Base-by-base conservation (phyloP, 441 rosid genomes). In the Arabidopsis lyrata region DNA sequence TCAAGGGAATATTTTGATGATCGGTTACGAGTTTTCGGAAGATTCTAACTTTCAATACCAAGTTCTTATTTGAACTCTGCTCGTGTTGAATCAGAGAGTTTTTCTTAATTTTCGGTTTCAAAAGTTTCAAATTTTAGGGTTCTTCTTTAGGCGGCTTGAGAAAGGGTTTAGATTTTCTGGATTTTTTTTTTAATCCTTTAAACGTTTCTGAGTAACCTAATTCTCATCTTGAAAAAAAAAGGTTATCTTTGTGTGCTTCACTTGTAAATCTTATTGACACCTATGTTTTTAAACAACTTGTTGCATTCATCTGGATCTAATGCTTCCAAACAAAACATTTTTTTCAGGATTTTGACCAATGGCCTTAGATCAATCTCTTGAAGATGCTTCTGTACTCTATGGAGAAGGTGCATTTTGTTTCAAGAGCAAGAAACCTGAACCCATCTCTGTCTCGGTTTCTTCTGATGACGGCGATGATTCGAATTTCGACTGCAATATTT, bases 401-500 rank as follows among this genome's bases (percentile, higher is more conserved):
- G 44, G 83, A 71, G 69, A 83, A 81, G 59, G 83, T 85, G 89
- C 82, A 80, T 66, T 86, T 47, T 54, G 66, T 73, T 67, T 73
- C 70, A 78, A 77, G 18, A 67, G 64, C 5, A 54, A 11, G 5
- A 67, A 73, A 63, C 66, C 81, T 5, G 44, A 69, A 1, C 52
- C 80, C 0, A 69, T 72, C 29, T 18, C 70, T 7, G 59, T 42
- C 27, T 49, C 74, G 6, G 82, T 50, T 32, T 72, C 90, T 34
- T 77, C 86, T 18, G 86, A 72, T 20, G 86, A 81, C 3, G 47
- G 16, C 12, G 72, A 75, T 10, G 80, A 83, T 2, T 73, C 73
- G n/a, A 84, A 86, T 61, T 90, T 94, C 14, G 96, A 92, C 57
- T 95, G 99, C 85, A 90, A 92, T 74, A 95, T 95, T 69, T 95